phyloP scores from a whole-genome alignment of 306 rosid genomes.

The Sphenostylis stenocarpa region DNA sequence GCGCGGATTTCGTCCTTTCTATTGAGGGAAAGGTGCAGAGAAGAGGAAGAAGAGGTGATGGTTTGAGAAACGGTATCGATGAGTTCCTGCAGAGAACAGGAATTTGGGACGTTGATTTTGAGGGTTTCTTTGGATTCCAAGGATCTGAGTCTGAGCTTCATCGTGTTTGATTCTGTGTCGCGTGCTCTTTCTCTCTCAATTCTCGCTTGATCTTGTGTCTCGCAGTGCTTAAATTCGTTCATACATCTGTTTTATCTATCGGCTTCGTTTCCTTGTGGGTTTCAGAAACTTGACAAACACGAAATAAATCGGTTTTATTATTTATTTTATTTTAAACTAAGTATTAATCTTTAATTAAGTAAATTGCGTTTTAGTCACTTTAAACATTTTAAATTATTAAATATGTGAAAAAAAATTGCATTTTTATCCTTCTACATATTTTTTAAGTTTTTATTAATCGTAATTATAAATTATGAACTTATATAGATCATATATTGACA shows the following conservation, averaged over 20 bases:
- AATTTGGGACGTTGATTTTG: conserved; percentile 55
- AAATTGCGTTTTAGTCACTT: no score
- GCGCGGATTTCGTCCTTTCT: conserved; percentile 62
- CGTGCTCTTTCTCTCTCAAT: background rate
- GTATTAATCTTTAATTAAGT: no score
- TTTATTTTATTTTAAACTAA: no score
- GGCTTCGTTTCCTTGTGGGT: no score
- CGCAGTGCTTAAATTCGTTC: background rate
- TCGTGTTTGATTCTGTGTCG: background rate
- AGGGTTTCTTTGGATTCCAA: conserved; percentile 63
- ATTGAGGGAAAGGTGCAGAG: conserved; percentile 74
- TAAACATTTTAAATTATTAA: no score
- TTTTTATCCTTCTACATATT: no score
- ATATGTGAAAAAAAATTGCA: no score
- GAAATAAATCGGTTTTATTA: background rate
- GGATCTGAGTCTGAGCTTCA: conserved; percentile 76
- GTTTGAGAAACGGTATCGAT: conserved; percentile 44
- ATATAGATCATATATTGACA: no score
- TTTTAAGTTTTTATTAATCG: no score
- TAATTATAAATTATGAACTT: no score
- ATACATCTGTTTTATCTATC: no score
- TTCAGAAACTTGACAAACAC: background rate
- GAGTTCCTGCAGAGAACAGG: conserved; percentile 52
- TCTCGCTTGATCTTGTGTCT: background rate
- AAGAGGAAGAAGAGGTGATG: conserved; percentile 35